These are phyloP conservation scores for Alternaria novae-zelandiae DNA, from an alignment of 2,329 filamentous ascomycete species.

Conservation along the genomic window DNA sequence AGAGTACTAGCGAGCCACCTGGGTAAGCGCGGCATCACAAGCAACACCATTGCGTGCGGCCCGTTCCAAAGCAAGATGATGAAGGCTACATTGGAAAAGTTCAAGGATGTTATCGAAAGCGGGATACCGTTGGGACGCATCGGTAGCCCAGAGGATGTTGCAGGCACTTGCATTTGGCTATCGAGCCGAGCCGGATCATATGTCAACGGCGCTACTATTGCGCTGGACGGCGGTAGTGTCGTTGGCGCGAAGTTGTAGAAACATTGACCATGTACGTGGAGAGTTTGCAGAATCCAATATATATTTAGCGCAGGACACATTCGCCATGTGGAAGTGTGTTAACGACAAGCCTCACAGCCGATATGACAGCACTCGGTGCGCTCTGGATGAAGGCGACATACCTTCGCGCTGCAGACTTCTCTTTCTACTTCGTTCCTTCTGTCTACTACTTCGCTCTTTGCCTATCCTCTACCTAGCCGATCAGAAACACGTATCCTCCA, in stretches of 20 bases:
- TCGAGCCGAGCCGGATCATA: slow-evolving; percentile 67
- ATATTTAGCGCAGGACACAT: too few species aligned
- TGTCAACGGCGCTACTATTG: slow-evolving; percentile 53
- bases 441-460: too few species aligned
- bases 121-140: slow-evolving; percentile 72
- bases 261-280: too few species aligned
- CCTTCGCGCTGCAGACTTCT: too few species aligned
- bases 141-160: slow-evolving; percentile 71
- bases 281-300: too few species aligned
- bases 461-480: too few species aligned
- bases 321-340: too few species aligned
- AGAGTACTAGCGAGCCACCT: slow-evolving; percentile 69
- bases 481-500: too few species aligned
- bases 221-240: slow-evolving; percentile 50
- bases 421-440: too few species aligned
- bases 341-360: too few species aligned
- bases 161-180: slow-evolving; percentile 74
- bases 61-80: slow-evolving; percentile 77
- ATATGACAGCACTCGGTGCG: too few species aligned
- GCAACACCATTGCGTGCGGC: slow-evolving; percentile 74
- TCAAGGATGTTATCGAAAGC: slow-evolving; percentile 61
- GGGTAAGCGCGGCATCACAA: slow-evolving; percentile 66
- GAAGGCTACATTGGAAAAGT: slow-evolving; percentile 70
- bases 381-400: too few species aligned
- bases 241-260: slow-evolving; percentile 46